These are phyloP conservation scores for Castanopsis chinensis DNA, from an alignment of 306 rosid species.

Conservation along the genomic window DNA sequence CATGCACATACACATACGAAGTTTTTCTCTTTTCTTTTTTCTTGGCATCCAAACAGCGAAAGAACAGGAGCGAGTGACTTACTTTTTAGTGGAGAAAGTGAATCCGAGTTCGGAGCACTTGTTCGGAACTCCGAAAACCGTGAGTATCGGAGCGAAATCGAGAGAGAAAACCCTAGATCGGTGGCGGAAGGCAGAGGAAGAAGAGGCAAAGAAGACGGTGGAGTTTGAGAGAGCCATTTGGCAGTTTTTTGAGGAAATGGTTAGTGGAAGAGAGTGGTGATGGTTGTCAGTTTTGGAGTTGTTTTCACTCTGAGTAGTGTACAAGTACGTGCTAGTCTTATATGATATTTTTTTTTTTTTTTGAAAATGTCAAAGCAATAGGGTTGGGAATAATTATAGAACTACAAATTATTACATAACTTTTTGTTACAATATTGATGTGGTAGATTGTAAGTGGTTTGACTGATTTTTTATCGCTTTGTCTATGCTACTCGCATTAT, in stretches of 20 bases:
- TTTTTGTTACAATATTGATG: accelerated
- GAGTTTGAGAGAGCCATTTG: conserved; percentile 54
- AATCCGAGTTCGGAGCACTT: conserved; percentile 10
- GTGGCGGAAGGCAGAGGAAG: conserved; percentile 2
- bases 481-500: accelerated
- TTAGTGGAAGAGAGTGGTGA: too few relatives aligned
- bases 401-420: accelerated
- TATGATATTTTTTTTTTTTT: background rate
- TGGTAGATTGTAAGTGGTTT: accelerated
- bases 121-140: background rate
- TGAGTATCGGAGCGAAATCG: conserved; percentile 30
- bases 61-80: background rate
- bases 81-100: conserved; percentile 31
- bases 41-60: conserved; percentile 6
- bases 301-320: too few relatives aligned
- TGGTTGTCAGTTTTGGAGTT: too few relatives aligned
- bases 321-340: too few relatives aligned
- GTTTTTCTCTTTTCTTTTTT: background rate
- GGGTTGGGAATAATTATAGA: too few relatives aligned
- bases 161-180: conserved; percentile 34
- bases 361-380: too few relatives aligned
- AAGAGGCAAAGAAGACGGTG: conserved; percentile 46
- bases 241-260: background rate
- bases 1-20: background rate
- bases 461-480: accelerated